A percentile compares a stretch with the other conserved stretches of the same genome.
These are phyloP conservation scores for Pleurotus cornucopiae DNA, from an alignment of 768 basidiomycete species.

Conservation along the genomic window DNA sequence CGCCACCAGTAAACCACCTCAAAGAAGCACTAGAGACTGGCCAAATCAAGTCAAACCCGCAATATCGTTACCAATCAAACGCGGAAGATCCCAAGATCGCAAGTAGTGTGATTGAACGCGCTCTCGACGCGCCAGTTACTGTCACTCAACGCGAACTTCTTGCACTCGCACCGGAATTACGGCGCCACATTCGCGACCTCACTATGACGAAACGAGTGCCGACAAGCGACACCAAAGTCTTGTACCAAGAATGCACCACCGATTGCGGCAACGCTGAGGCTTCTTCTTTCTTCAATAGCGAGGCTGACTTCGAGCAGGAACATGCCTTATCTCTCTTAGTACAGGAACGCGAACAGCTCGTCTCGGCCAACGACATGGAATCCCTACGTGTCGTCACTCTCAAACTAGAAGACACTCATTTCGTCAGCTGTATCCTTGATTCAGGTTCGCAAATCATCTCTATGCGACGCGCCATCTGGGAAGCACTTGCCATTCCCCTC, in stretches of 20 bases:
- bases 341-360: neutral
- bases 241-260: neutral
- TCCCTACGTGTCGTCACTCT: constrained; percentile 12
- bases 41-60: constrained; percentile 2
- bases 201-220: constrained; percentile 8
- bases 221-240: neutral
- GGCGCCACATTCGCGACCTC: constrained; percentile 12
- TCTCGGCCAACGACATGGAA: constrained; percentile 13
- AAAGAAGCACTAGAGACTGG: neutral
- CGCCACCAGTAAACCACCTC: neutral
- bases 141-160: constrained; percentile 15
- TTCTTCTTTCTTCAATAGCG: neutral
- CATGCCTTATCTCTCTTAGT: neutral
- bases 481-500: constrained; percentile 10
- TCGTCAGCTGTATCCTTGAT: constrained; percentile 13
- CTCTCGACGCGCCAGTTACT: constrained; percentile 11
- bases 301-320: neutral
- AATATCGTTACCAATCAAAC: constrained; percentile 11
- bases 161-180: constrained; percentile 12
- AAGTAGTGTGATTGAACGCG: constrained; percentile 3
- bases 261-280: neutral
- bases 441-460: constrained; percentile 14
- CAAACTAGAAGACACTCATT: constrained; percentile 5
- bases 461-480: constrained; percentile 11
- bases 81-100: constrained; percentile 11